These are phyloP conservation scores for Fraxinus greggii DNA, from an alignment of 305 asterid species.

Conservation along the genomic window DNA sequence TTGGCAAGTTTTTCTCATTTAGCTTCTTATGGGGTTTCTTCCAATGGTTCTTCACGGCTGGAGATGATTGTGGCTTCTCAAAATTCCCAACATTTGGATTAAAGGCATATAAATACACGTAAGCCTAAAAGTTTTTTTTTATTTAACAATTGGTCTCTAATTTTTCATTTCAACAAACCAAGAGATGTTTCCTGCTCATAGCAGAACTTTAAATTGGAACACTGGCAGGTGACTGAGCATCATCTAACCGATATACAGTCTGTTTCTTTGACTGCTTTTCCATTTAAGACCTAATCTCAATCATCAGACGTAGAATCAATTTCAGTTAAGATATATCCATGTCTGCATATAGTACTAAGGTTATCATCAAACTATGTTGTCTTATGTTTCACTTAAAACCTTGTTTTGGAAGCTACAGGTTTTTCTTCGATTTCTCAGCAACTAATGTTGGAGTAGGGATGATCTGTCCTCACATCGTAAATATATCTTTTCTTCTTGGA, in stretches of 20 bases:
- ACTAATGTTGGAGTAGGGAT: constrained; percentile 47
- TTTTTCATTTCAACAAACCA: not conserved
- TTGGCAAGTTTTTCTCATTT: constrained; percentile 37
- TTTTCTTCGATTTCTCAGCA: constrained; percentile 47
- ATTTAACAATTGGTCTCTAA: not conserved
- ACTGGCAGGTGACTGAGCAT: not conserved
- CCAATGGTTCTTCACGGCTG: constrained; percentile 50
- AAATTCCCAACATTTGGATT: constrained; percentile 48
- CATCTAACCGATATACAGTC: not conserved
- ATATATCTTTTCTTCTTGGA: constrained; percentile 40
- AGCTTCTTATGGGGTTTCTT: constrained; percentile 53
- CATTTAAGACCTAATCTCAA: not conserved
- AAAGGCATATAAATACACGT: constrained; percentile 37
- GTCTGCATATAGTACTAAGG: constrained; percentile 5
- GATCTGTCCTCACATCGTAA: constrained; percentile 46
- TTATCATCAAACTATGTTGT: not conserved
- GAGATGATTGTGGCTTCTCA: constrained; percentile 39
- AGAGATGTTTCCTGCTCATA: not conserved
- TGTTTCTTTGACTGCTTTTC: not conserved
- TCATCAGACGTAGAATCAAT: not conserved
- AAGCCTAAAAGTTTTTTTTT: not conserved
- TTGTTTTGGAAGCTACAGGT: constrained; percentile 26
- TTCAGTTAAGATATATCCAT: not conserved
- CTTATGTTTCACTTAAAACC: not conserved
- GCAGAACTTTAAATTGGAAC: not conserved